Percentiles rank a stretch among this genome's conserved stretches.
phyloP scores from a whole-genome alignment of 768 basidiomycete species.

The Boletus vermiculosoides region DNA sequence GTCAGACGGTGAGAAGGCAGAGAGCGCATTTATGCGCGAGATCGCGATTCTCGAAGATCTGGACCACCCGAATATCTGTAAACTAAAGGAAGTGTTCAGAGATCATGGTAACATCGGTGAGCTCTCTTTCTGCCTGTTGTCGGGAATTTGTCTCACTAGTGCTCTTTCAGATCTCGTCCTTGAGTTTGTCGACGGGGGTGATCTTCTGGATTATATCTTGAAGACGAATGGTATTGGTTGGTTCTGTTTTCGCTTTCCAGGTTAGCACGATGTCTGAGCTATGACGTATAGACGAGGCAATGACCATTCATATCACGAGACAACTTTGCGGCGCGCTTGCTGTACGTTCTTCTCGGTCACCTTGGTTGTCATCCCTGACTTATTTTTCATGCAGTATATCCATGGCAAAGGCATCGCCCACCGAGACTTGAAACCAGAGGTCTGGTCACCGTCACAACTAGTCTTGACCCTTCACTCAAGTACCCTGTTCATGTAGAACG shows the following conservation, averaged over 20 bases:
- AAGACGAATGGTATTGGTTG: slow-evolving; percentile 58
- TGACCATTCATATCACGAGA: slow-evolving; percentile 67
- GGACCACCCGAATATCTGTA: slow-evolving; percentile 80
- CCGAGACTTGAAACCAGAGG: slow-evolving; percentile 92
- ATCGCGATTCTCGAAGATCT: slow-evolving; percentile 76
- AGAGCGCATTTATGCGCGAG: slow-evolving; percentile 57
- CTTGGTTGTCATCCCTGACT: slow-evolving; percentile 3
- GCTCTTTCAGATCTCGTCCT: slow-evolving; percentile 66
- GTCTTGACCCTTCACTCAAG: slow-evolving; percentile 7
- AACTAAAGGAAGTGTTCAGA: slow-evolving; percentile 73
- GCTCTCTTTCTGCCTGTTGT: slow-evolving; percentile 16
- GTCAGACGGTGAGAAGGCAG: slow-evolving; percentile 31
- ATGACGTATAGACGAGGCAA: slow-evolving; percentile 45
- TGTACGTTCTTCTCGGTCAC: slow-evolving; percentile 39
- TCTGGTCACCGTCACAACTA: slow-evolving; percentile 19
- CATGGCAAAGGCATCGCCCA: slow-evolving; percentile 80
- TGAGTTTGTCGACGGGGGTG: slow-evolving; percentile 85
- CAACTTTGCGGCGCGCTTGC: slow-evolving; percentile 82
- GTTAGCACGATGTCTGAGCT: background rate
- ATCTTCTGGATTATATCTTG: slow-evolving; percentile 80
- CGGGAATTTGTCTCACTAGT: slow-evolving; percentile 24
- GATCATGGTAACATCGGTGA: slow-evolving; percentile 62
- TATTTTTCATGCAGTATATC: slow-evolving; percentile 46
- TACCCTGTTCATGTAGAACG: slow-evolving; percentile 50
- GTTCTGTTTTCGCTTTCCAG: slow-evolving; percentile 21